These are phyloP conservation scores for Babesia bigemina DNA, from an alignment of 169 alveolate species.

Conservation along the genomic window DNA sequence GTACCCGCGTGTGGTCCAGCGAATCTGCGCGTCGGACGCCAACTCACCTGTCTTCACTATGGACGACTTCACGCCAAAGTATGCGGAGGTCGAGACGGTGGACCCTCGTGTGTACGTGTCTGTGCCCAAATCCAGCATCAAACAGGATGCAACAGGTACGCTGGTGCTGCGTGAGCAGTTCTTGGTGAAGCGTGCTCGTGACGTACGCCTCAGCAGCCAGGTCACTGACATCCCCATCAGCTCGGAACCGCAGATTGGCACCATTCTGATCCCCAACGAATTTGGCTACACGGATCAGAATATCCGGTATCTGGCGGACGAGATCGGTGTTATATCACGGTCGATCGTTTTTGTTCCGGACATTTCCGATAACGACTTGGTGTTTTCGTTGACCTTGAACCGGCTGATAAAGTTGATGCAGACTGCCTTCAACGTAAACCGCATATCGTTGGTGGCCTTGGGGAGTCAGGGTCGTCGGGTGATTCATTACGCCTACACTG, in stretches of 20 bases:
- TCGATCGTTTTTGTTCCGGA: conserved; percentile 58
- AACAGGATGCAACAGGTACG: conserved; percentile 21
- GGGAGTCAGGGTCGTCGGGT: conserved; percentile 58
- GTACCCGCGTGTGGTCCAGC: conserved; percentile 33
- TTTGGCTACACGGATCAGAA: conserved; percentile 56
- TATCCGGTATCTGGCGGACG: conserved; percentile 63
- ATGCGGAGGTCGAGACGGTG: conserved; percentile 31
- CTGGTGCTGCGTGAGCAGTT: conserved; percentile 23
- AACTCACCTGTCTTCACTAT: conserved; percentile 40
- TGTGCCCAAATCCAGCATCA: conserved; percentile 49
- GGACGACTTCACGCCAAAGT: conserved; percentile 24
- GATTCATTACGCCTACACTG: conserved; percentile 37
- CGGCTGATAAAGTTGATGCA: conserved; percentile 59
- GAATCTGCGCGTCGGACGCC: conserved; percentile 20
- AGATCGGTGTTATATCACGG: conserved; percentile 31
- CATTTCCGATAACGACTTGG: conserved; percentile 29
- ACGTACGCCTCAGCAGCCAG: conserved; percentile 15
- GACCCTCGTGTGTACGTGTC: conserved; percentile 45
- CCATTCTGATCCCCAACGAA: conserved; percentile 55
- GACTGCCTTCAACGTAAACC: conserved; percentile 48
- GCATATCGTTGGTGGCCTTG: conserved; percentile 50
- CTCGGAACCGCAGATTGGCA: conserved; percentile 34
- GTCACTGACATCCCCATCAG: conserved; percentile 40
- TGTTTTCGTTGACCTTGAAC: conserved; percentile 36
- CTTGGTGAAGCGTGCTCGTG: conserved; percentile 35